Conservation (phyloP, 2,329 filamentous ascomycete species). For the Curvularia hawaiiensis region DNA sequence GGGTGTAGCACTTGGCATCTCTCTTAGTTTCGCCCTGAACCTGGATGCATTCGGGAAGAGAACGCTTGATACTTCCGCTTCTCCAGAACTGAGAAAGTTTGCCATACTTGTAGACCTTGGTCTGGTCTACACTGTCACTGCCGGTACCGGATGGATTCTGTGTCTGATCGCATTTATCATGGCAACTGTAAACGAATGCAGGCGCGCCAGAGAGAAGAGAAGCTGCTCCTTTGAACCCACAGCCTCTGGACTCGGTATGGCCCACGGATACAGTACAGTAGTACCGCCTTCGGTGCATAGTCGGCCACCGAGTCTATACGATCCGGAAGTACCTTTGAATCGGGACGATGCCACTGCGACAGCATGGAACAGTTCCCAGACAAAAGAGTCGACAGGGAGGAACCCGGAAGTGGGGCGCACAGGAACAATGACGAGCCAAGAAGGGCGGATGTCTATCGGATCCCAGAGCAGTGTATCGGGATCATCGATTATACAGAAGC, state of each 20-base stretch:
- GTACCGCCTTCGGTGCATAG: slow-evolving; percentile 18
- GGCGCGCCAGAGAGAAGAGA: slow-evolving; percentile 21
- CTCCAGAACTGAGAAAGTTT: slow-evolving; percentile 26
- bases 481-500: slow-evolving; percentile 26
- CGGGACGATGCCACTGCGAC: slow-evolving; percentile 5
- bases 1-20: slow-evolving; percentile 27
- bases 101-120: slow-evolving; percentile 29
- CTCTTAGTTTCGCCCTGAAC: slow-evolving; percentile 27
- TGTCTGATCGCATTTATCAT: slow-evolving; percentile 23
- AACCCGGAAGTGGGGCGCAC: slow-evolving; percentile 19
- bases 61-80: slow-evolving; percentile 19
- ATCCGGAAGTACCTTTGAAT: slow-evolving; percentile 23
- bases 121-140: slow-evolving; percentile 25
- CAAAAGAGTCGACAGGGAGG: slow-evolving; percentile 14
- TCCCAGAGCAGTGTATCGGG: slow-evolving; percentile 21
- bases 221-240: slow-evolving; percentile 40
- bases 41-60: slow-evolving; percentile 16
- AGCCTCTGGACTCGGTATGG: slow-evolving; percentile 37
- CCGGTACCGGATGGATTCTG: slow-evolving; percentile 26
- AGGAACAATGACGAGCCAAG: slow-evolving; percentile 25
- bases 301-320: slow-evolving; percentile 33
- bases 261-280: slow-evolving; percentile 28
- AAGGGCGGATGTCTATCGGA: slow-evolving; percentile 7
- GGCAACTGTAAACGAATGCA: slow-evolving; percentile 23
- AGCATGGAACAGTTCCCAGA: slow-evolving; percentile 24